Conservation (phyloP, 306 rosid genomes). For the Calophaca sinica region DNA sequence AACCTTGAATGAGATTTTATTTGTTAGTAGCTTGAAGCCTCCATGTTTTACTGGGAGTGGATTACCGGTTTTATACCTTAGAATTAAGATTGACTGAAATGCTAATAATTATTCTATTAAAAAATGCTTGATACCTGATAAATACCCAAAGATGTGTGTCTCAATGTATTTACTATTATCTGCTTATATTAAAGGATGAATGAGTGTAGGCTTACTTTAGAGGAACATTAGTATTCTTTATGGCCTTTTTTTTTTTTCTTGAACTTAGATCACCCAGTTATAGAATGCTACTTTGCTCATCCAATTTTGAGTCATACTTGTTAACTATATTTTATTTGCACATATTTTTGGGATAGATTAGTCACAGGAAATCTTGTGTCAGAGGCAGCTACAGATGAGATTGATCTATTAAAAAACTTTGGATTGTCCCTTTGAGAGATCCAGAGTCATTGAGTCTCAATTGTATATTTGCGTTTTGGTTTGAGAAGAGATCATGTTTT, state of each 20-base stretch:
- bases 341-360: neutral
- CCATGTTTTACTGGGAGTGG: conserved; percentile 9
- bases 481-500: neutral
- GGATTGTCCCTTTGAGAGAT: neutral
- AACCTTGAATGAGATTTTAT: conserved; percentile 15
- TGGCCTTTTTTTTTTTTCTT: neutral
- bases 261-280: neutral
- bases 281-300: conserved; percentile 12
- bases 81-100: conserved; percentile 19
- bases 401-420: neutral
- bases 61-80: neutral
- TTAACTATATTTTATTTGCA: conserved; percentile 12
- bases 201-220: neutral
- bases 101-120: neutral
- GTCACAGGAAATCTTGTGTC: neutral
- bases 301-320: neutral
- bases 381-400: neutral
- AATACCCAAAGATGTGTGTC: conserved; percentile 4
- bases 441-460: too few relatives aligned
- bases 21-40: conserved; percentile 21
- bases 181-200: neutral
- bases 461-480: neutral
- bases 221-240: conserved; percentile 14
- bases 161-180: neutral
- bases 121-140: neutral